Base-by-base conservation (phyloP, 768 basidiomycete species). In the Tulasnella sp. region DNA sequence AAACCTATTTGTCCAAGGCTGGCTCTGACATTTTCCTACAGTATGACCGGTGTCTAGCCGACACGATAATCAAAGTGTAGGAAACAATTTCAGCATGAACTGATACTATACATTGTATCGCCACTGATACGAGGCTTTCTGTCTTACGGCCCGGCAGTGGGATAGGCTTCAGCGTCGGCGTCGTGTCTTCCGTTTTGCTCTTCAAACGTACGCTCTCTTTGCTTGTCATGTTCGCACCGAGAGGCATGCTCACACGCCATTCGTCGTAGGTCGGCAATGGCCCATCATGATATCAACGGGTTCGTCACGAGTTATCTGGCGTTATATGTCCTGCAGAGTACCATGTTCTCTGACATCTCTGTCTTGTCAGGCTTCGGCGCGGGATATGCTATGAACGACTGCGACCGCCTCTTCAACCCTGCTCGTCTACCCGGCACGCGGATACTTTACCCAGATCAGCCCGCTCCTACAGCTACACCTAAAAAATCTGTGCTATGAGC, bases 391-490 rank as follows among this genome's bases (percentile, higher is more conserved):
- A 92, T 90, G 68, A 83, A 87, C 29, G 91, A 93, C 77, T 92
- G 91, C 72, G 88, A 94, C 73, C 81, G 90, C 51, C 84, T 86
- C 15, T 94, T 93, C 81, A 92, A 92, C 73, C 86, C 89, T 19
- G 85, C 91, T 49, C 80, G 90, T 66, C 80, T 92, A 70, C 83
- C 90, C 19, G 91, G 91, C 61, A 86, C 84, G 46, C 80, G 86
- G 63, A 78, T 92, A 67, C 71, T 91, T 65, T 75, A 68, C 21
- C 22, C 60, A 25, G 57, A 49, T 25, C 48, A 50, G 44, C 41
- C 34, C 15, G 34, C 15, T 15, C 34, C 34, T 15, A 5, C 5
- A 38, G 15, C 34, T 38, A 15, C 15, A 5, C 34, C 34, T 15
- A 5, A 38, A 38, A 38, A 38, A 38, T 38, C 34, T 38, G 34